Evolutionary conservation across 2,329 filamentous ascomycete genomes (phyloP).

Genomic region (Pleurostoma richardsiae): DNA sequence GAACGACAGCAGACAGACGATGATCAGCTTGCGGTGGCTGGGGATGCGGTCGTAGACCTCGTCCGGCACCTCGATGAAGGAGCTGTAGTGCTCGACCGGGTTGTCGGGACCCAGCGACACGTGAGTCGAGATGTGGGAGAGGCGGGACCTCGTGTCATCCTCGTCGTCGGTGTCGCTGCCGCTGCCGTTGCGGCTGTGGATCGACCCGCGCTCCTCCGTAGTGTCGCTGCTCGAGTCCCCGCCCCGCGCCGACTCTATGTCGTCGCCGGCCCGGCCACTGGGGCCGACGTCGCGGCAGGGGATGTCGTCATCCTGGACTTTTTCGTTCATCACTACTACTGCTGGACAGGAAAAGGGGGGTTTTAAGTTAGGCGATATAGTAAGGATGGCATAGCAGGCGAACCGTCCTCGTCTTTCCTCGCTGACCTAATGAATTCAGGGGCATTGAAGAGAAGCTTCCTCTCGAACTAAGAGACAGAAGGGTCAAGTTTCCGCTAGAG

Average conservation of each 20-base stretch:
- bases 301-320: not conserved
- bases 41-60: constrained; percentile 63
- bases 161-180: constrained; percentile 1
- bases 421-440: too few species aligned
- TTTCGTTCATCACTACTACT: not conserved
- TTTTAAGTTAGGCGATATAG: not conserved
- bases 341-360: not conserved
- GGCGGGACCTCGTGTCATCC: not conserved
- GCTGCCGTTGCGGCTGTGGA: not conserved
- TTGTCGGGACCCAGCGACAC: constrained; percentile 18
- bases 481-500: too few species aligned
- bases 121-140: constrained; percentile 11
- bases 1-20: constrained; percentile 66
- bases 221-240: not conserved
- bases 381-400: constrained; percentile 8
- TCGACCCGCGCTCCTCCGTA: not conserved
- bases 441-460: too few species aligned
- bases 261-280: not conserved
- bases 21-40: constrained; percentile 55
- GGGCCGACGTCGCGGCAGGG: not conserved
- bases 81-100: constrained; percentile 19
- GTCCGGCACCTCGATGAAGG: constrained; percentile 36
- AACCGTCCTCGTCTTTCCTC: not conserved
- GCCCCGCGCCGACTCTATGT: not conserved
- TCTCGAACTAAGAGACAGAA: too few species aligned